phyloP scores from a whole-genome alignment of 148 eudicot genomes.

The Suaeda aralocaspica region DNA sequence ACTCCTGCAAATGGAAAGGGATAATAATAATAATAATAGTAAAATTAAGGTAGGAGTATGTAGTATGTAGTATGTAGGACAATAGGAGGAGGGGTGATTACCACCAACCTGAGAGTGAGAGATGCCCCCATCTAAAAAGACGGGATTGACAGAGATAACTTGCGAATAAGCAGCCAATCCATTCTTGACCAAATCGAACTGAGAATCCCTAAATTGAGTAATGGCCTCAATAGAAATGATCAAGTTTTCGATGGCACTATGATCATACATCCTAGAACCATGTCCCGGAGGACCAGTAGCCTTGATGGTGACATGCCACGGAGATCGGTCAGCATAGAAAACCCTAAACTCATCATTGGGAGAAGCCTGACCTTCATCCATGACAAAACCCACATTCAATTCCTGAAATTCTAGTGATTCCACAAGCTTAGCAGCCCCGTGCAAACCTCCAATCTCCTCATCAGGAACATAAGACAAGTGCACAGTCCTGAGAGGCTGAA shows the following conservation, averaged over 20 bases:
- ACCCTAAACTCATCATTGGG: slow-evolving; percentile 63
- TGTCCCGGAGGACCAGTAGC: slow-evolving; percentile 70
- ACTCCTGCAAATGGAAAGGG: slow-evolving; percentile 47
- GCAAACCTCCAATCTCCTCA: slow-evolving; percentile 78
- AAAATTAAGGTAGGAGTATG: too few relatives aligned
- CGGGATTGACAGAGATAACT: slow-evolving; percentile 82
- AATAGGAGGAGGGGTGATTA: background rate
- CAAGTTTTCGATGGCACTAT: slow-evolving; percentile 75
- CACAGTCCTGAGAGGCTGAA: slow-evolving; percentile 43
- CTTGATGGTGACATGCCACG: slow-evolving; percentile 71
- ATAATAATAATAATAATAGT: background rate
- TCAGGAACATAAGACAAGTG: slow-evolving; percentile 71
- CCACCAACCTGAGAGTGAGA: slow-evolving; percentile 48
- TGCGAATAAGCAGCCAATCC: slow-evolving; percentile 60
- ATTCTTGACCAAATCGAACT: slow-evolving; percentile 70
- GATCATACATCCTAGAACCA: slow-evolving; percentile 73
- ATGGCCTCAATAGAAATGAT: slow-evolving; percentile 74
- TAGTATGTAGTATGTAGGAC: too few relatives aligned
- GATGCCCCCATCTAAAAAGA: slow-evolving; percentile 75
- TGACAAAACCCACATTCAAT: slow-evolving; percentile 61
- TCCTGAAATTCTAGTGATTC: slow-evolving; percentile 46
- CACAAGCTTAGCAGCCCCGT: slow-evolving; percentile 59
- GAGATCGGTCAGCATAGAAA: slow-evolving; percentile 72
- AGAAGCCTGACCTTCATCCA: slow-evolving; percentile 91
- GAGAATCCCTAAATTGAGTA: slow-evolving; percentile 56